These are phyloP conservation scores for Haematococcus sp. DNA, from an alignment of 139 green algal species.

Conservation along the genomic window DNA sequence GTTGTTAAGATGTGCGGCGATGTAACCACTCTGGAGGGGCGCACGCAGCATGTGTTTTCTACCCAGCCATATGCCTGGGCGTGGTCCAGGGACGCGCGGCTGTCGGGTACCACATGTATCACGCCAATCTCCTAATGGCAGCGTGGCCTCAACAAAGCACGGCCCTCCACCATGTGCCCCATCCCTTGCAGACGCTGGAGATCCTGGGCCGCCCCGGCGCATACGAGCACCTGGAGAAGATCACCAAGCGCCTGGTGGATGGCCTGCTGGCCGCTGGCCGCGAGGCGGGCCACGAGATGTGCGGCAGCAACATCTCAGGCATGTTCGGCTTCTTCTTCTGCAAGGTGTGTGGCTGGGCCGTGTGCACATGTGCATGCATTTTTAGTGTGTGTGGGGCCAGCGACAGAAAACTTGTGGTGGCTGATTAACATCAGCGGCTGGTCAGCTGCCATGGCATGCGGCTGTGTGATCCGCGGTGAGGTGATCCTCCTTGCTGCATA, in stretches of 20 bases:
- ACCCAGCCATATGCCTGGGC: too few relatives aligned
- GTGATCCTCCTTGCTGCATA: too few relatives aligned
- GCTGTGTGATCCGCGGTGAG: too few relatives aligned
- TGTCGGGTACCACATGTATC: too few relatives aligned
- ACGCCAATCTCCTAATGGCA: not conserved
- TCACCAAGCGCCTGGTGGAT: conserved; percentile 85
- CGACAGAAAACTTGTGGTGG: too few relatives aligned
- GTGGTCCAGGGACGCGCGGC: too few relatives aligned
- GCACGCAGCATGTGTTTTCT: too few relatives aligned
- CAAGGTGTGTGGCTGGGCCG: conserved; percentile 25
- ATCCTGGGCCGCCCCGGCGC: conserved; percentile 85
- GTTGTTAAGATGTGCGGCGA: too few relatives aligned
- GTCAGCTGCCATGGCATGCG: too few relatives aligned
- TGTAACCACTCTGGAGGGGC: too few relatives aligned
- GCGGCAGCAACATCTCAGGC: conserved; percentile 84
- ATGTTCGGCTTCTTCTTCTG: conserved; percentile 99
- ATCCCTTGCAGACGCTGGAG: conserved; percentile 84
- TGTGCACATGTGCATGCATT: not conserved
- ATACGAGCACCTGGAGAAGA: conserved; percentile 94
- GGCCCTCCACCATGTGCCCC: not conserved
- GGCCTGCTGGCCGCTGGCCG: conserved; percentile 84
- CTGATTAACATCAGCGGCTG: too few relatives aligned
- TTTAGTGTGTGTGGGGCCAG: too few relatives aligned
- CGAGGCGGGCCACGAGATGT: conserved; percentile 87
- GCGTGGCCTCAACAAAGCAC: not conserved